Conservation (phyloP, 129 eudicot species). For the Lonicera japonica region DNA sequence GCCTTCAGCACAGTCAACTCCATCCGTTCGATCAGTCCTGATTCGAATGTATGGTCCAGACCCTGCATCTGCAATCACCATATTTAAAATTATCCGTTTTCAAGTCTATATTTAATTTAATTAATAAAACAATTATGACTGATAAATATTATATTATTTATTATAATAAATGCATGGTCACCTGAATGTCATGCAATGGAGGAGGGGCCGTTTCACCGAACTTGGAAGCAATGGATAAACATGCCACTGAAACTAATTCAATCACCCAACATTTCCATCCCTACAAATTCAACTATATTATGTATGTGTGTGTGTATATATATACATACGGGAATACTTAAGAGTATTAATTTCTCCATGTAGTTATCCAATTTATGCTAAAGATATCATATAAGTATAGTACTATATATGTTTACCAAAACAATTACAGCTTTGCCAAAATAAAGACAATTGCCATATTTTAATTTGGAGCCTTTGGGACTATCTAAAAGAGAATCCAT, state of each 20-base stretch:
- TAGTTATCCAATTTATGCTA: no score
- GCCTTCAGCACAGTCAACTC: constrained; percentile 44
- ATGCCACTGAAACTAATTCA: constrained; percentile 56
- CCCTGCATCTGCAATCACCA: constrained; percentile 33
- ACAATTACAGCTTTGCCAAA: no score
- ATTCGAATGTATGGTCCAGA: constrained; percentile 34
- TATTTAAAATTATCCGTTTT: background rate
- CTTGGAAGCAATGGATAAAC: constrained; percentile 55
- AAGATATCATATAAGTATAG: no score
- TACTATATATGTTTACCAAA: no score
- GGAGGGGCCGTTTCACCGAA: constrained; percentile 50
- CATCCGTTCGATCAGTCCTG: constrained; percentile 46
- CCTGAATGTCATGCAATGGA: constrained; percentile 52
- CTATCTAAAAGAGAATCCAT: no score
- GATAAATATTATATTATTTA: no score
- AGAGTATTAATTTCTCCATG: no score
- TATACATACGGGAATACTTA: no score
- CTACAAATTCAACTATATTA: constrained; percentile 13
- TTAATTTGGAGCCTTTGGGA: no score
- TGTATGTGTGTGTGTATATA: background rate
- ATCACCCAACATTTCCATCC: constrained; percentile 54
- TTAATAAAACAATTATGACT: background rate
- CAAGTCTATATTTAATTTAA: background rate
- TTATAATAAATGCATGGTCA: background rate
- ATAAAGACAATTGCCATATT: no score